These are phyloP conservation scores for Penicillium griseofulvum DNA, from an alignment of 2,329 filamentous ascomycete genomes.

Conservation along the genomic window DNA sequence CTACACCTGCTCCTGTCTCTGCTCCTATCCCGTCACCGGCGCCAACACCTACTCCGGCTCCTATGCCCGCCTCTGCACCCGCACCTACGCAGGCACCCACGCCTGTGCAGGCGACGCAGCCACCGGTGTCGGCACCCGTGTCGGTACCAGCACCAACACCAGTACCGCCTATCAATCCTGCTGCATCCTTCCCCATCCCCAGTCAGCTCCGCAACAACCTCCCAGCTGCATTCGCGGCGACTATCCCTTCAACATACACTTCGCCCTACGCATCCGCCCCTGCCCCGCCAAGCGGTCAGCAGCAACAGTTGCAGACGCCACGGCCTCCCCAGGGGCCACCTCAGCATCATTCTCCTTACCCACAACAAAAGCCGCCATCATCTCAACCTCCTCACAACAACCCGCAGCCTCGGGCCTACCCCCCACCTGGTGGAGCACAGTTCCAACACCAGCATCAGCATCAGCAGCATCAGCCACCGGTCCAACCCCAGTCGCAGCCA, in stretches of 20 bases:
- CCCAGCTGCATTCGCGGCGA: slow-evolving; percentile 39
- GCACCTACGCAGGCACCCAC: slow-evolving; percentile 14
- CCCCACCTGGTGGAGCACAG: slow-evolving; percentile 14
- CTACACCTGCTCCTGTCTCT: slow-evolving; percentile 18
- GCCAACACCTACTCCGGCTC: slow-evolving; percentile 9
- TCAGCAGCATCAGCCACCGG: slow-evolving; percentile 17
- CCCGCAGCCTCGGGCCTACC: slow-evolving; percentile 18
- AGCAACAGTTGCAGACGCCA: slow-evolving; percentile 30
- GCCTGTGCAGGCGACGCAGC: slow-evolving; percentile 11
- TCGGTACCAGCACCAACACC: slow-evolving; percentile 12
- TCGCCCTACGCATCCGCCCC: slow-evolving; percentile 43
- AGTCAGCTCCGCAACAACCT: slow-evolving; percentile 40
- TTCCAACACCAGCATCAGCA: slow-evolving; percentile 22
- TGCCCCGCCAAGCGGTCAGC: slow-evolving; percentile 33
- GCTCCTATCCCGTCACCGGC: slow-evolving; percentile 16
- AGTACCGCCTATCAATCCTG: slow-evolving; percentile 19
- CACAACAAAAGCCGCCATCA: slow-evolving; percentile 19
- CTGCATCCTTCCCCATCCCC: slow-evolving; percentile 35
- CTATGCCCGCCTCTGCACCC: slow-evolving; percentile 8
- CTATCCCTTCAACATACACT: slow-evolving; percentile 38
- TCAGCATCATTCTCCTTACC: slow-evolving; percentile 27
- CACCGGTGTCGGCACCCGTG: slow-evolving; percentile 17
- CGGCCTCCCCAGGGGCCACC: slow-evolving; percentile 20
- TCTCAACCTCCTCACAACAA: slow-evolving; percentile 22
- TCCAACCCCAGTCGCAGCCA: slow-evolving; percentile 13